These are phyloP conservation scores for Pseudevernia furfuracea DNA, from an alignment of 495 filamentous ascomycete genomes.

Conservation along the genomic window DNA sequence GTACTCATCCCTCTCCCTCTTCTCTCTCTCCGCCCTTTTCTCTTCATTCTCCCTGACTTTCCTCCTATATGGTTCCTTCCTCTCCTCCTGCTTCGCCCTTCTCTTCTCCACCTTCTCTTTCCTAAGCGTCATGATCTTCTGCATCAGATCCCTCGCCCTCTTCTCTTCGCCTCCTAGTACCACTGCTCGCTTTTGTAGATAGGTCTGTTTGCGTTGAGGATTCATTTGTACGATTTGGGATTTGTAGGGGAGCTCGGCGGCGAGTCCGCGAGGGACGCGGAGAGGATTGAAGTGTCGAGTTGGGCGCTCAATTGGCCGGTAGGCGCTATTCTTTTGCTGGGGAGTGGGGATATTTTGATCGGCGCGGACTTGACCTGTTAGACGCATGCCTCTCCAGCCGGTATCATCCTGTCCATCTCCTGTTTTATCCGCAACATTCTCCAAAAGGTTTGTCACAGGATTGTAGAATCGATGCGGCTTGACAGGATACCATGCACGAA, in stretches of 20 bases:
- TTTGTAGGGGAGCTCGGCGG: slow-evolving; percentile 82
- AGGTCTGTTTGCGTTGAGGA: slow-evolving; percentile 72
- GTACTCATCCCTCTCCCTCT: slow-evolving; percentile 84
- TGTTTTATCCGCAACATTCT: slow-evolving; percentile 25
- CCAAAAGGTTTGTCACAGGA: slow-evolving; percentile 83
- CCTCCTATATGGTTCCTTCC: slow-evolving; percentile 65
- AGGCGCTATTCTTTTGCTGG: slow-evolving; percentile 66
- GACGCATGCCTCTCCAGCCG: slow-evolving; percentile 57
- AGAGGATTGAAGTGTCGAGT: slow-evolving; percentile 90
- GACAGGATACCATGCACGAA: slow-evolving; percentile 93
- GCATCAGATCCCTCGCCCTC: slow-evolving; percentile 80
- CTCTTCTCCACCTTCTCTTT: slow-evolving; percentile 86
- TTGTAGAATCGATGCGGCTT: slow-evolving; percentile 95
- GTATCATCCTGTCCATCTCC: slow-evolving; percentile 26
- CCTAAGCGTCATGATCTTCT: slow-evolving; percentile 83
- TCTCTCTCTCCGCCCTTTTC: slow-evolving; percentile 75
- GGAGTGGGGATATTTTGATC: slow-evolving; percentile 71
- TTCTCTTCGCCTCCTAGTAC: slow-evolving; percentile 79
- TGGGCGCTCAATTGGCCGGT: slow-evolving; percentile 71
- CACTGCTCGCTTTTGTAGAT: slow-evolving; percentile 89
- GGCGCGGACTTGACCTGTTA: slow-evolving; percentile 87
- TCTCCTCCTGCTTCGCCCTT: slow-evolving; percentile 73
- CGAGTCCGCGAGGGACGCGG: slow-evolving; percentile 74
- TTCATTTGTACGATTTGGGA: slow-evolving; percentile 81
- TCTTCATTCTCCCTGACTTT: slow-evolving; percentile 73